Percentiles rank a stretch among this genome's conserved stretches.
Conservation (phyloP, 768 basidiomycete species). For the Mrakia blollopis region DNA sequence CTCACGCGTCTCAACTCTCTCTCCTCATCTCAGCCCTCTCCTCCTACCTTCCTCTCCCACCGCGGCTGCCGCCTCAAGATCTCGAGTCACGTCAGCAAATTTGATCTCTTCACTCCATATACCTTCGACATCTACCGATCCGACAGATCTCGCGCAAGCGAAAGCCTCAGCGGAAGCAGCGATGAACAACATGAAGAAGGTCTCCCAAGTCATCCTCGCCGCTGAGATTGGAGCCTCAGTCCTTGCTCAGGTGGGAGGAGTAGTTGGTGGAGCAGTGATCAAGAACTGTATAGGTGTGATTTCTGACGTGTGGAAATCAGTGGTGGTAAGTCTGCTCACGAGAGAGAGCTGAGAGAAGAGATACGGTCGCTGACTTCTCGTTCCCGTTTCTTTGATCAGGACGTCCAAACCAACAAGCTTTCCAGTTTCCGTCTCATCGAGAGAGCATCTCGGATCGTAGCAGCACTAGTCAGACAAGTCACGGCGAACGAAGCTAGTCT, state of each 20-base stretch:
- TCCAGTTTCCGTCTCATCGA: slow-evolving; percentile 33
- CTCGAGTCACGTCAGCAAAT: background rate
- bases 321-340: background rate
- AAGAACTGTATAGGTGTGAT: background rate
- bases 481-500: slow-evolving; percentile 34
- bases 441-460: slow-evolving; percentile 36
- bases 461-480: slow-evolving; percentile 36
- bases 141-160: background rate
- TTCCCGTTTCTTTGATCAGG: background rate
- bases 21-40: background rate
- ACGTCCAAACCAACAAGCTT: slow-evolving; percentile 14
- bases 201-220: background rate
- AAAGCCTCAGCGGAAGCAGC: background rate
- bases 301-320: background rate
- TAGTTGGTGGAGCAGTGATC: slow-evolving; percentile 2
- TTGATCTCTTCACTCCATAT: background rate
- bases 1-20: background rate
- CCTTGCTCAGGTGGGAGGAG: background rate
- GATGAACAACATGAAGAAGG: background rate
- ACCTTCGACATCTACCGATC: background rate
- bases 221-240: background rate
- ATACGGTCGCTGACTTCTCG: background rate
- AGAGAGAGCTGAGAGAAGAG: too few species aligned
- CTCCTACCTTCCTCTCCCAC: background rate
- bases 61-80: background rate